Evolutionary conservation across 495 filamentous ascomycete genomes (phyloP), one percentile per base, ranked within the genome.

Genomic region (Daldinia childiae): DNA sequence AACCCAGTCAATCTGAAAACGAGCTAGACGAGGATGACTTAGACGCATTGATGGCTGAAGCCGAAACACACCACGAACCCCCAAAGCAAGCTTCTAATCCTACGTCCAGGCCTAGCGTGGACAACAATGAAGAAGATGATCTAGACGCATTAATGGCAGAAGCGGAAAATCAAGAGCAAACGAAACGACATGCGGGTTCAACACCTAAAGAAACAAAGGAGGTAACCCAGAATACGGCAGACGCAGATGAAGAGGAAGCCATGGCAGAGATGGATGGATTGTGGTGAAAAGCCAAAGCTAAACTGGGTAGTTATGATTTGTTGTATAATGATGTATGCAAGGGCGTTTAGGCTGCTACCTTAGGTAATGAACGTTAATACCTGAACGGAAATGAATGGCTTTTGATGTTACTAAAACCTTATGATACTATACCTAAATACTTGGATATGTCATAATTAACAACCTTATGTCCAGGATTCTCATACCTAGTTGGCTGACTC

Each of bases 251-350:
- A 32, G 86, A 90, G 81, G 90, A 88, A 56, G 89, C 84, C 4
- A 89, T 92, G 88, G 89, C 84, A 27, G 89, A 86, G 62, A 87
- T 92, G 83, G 87, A 86, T 30, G 87, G 80, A 7, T 74, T 87
- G 55, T 90, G 87, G 87, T 90, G 72, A 84, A 34, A 48, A 15
- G 34, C 27, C n/a, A 32, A 32, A 34, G 2, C 32, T 12, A 2
- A 11, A 41, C 54, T 51, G 52, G 56, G 12, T 67, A n/a, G n/a
- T n/a, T n/a, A 50, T 62, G 38, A 27, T 17, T 11, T 19, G 54
- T 51, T 11, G 14, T 34, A 61, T 57, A 30, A 56, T 8, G 24
- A 63, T 60, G 51, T 38, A 58, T 29, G 52, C 8, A 54, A 36
- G 29, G 64, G 66, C 27, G 68, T 59, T 29, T 15, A 39, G 39